Conservation (phyloP, 257 asterid genomes). For the Haberlea rhodopensis region DNA sequence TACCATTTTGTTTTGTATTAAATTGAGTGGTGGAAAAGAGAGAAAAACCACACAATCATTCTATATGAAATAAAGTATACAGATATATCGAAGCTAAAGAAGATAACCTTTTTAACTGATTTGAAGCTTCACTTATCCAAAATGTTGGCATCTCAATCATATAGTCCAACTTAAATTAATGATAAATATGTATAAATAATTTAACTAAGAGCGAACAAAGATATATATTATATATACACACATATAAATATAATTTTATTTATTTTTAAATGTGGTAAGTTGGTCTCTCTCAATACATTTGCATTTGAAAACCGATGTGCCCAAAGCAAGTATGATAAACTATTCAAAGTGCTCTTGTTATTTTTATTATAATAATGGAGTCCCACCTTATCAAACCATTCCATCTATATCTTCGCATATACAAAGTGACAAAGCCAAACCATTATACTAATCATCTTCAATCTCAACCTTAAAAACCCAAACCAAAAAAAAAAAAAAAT, state of each 20-base stretch:
- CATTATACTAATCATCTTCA: conserved; percentile 9
- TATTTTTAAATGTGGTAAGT: too few relatives aligned
- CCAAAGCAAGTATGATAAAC: background rate
- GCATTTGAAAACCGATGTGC: too few relatives aligned
- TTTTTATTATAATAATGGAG: background rate
- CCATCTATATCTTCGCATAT: background rate
- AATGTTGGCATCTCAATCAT: background rate
- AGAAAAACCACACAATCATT: too few relatives aligned
- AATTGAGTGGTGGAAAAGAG: too few relatives aligned
- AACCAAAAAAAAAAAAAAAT: background rate
- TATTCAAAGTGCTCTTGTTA: background rate
- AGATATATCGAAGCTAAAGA: background rate
- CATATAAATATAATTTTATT: too few relatives aligned
- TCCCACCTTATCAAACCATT: background rate
- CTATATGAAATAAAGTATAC: background rate
- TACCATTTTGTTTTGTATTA: too few relatives aligned
- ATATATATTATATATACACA: too few relatives aligned
- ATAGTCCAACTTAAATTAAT: background rate
- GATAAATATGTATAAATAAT: too few relatives aligned
- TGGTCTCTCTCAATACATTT: too few relatives aligned
- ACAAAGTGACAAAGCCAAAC: background rate
- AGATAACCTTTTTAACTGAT: background rate
- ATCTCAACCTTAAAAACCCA: background rate
- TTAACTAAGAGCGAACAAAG: too few relatives aligned
- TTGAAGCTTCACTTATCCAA: background rate